Percentiles rank a stretch among this genome's conserved stretches.
phyloP scores from a whole-genome alignment of 2,329 filamentous ascomycete species.

The Aaosphaeria arxii region DNA sequence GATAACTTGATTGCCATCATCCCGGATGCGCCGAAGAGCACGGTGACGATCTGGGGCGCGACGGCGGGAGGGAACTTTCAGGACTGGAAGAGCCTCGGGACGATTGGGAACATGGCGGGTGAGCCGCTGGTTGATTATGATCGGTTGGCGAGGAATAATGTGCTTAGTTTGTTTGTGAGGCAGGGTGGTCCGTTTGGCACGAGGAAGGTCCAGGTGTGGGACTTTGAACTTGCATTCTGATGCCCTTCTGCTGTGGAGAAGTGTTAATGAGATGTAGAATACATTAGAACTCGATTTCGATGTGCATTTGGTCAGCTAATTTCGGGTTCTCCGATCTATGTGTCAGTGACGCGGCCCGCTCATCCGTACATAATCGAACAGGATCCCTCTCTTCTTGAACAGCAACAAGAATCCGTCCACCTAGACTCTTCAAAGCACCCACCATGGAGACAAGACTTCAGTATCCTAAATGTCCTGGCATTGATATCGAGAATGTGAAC shows the following conservation, averaged over 20 bases:
- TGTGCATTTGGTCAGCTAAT: no score
- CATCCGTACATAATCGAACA: no score
- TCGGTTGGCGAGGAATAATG: constrained; percentile 11
- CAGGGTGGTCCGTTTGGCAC: constrained; percentile 31
- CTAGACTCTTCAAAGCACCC: no score
- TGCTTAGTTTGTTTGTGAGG: constrained; percentile 33
- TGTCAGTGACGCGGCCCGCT: no score
- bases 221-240: constrained; percentile 21
- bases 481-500: no score
- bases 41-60: constrained; percentile 25
- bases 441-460: no score
- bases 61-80: constrained; percentile 22
- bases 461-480: no score
- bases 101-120: constrained; percentile 27
- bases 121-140: constrained; percentile 33
- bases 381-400: no score
- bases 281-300: no score
- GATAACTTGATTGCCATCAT: constrained; percentile 28
- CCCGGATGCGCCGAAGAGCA: constrained; percentile 27
- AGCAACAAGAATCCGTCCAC: no score
- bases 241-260: neutral
- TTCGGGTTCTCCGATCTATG: no score
- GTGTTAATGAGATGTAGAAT: no score
- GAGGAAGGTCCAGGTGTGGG: constrained; percentile 34
- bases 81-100: constrained; percentile 29